Evolutionary conservation across 2,329 filamentous ascomycete genomes (phyloP), one percentile per base, ranked within the genome.

Genomic region (Pseudogymnoascus sp.): DNA sequence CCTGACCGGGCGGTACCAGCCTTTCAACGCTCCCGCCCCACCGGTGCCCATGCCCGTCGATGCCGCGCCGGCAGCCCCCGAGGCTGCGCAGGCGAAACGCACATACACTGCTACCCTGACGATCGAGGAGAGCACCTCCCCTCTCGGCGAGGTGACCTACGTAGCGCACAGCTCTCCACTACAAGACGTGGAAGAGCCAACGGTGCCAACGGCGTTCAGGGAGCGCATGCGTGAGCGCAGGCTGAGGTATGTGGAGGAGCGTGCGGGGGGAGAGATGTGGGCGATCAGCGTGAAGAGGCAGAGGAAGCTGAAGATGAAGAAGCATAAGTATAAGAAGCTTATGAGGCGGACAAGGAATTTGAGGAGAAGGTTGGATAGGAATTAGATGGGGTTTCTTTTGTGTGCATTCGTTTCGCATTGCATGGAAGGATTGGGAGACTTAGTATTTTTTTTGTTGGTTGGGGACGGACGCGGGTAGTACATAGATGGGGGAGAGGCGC

Each of bases 251-350:
- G 79, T 85, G 65, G 79, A 83, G 61, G 80, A 85, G 65, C 79
- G 84, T 61, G 69, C 67, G 69, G 73, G 73, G 60, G 70, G 74
- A 63, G 50, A 35, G n/a, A 92, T 96, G 87, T 77, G 87, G 64
- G 84, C 91, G 65, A 91, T 99, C 72, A 96, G 90, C 72, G 93
- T 97, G 68, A 91, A 88, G 81, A 83, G 94, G 74, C 91, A 96
- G 76, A 82, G 91, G 72, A 95, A 94, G 79, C 78, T 97, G 71
- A 96, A 91, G 85, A 99, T 99, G 92, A 99, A 99, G 89, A 99
- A 97, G 85, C 93, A 97, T 84, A 99, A 99, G 86, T 96, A 96
- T 77, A 97, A 97, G 91, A 99, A 99, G 85, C 80, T 97, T 68
- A 91, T 96, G 89, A 90, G 88, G 81, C 84, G 86, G 76, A 97